Evolutionary conservation across 1,284 basidiomycete species (phyloP), one percentile per base, ranked within the genome.

Genomic region (Porodaedalea pini): DNA sequence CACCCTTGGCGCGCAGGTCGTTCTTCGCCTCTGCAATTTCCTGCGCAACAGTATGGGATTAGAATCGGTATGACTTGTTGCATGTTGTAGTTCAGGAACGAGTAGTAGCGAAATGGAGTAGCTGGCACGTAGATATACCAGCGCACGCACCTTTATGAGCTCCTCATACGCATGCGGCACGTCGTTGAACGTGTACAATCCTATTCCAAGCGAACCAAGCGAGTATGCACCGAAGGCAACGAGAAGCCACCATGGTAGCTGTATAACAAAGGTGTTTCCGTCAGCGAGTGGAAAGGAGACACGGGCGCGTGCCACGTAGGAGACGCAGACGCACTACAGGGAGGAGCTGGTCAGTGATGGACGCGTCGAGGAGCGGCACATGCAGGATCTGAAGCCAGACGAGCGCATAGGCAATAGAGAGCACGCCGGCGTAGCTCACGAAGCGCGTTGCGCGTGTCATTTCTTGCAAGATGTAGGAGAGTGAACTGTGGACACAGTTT

Each of bases 241-340:
- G 50, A 81, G 70, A 5, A 78, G 61, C 77, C 78, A 80, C 74
- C 76, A 81, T 1, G 79, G 79, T 47, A 81, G 61, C 79, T 81
- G 6, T 13, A 43, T 17, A 31, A 15, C 15, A 51, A 21, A 56
- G 27, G 17, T 6, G 7, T 27, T 17, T 15, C 19, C 19, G 23
- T 29, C 4, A 40, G 21, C 25, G 29, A 45, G 37, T 13, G n/a
- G 31, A 7, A 17, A 17, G 37, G 34, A 29, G 27, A 45, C n/a
- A 41, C 45, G 29, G 2, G 40, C n/a, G n/a, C n/a, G 10, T 50
- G 40, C 32, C 19, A 45, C 0, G 36, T 44, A n/a, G n/a, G n/a
- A n/a, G n/a, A n/a, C n/a, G n/a, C n/a, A 19, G n/a, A 64, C 67
- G 19, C 58, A 80, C 78, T 34, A 78, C 77, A 21, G 78, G 77